Percentiles rank a stretch among this genome's conserved stretches.
Conservation (phyloP, 2,329 filamentous ascomycete species). For the Fusarium nanum region DNA sequence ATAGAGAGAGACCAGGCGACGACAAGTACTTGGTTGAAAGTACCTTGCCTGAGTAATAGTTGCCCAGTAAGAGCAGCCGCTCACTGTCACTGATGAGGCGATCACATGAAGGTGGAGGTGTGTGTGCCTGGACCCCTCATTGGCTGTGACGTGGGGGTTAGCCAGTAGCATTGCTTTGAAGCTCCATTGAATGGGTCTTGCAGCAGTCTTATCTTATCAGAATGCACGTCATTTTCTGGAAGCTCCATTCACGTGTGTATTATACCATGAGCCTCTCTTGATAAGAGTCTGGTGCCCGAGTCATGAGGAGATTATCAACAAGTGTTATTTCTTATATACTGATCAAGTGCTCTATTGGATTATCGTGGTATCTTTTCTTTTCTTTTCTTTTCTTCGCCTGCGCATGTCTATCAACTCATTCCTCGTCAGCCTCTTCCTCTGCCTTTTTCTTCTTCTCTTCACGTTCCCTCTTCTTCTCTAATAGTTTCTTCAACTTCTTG, state of each 20-base stretch:
- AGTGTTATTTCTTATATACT: background rate
- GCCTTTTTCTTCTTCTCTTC: slow-evolving; percentile 68
- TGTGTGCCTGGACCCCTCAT: slow-evolving; percentile 38
- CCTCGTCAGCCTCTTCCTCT: slow-evolving; percentile 62
- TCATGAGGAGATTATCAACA: slow-evolving; percentile 18
- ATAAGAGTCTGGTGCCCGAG: slow-evolving; percentile 15
- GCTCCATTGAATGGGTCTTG: background rate
- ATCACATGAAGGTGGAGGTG: slow-evolving; percentile 49
- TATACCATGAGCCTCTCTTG: slow-evolving; percentile 2
- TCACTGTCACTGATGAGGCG: slow-evolving; percentile 39
- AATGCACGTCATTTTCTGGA: slow-evolving; percentile 35
- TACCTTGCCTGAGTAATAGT: slow-evolving; percentile 22
- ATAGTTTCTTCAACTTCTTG: slow-evolving; percentile 81
- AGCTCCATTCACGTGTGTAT: slow-evolving; percentile 24
- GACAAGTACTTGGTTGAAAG: background rate
- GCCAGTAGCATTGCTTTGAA: slow-evolving; percentile 12
- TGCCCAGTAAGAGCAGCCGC: background rate
- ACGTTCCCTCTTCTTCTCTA: slow-evolving; percentile 77
- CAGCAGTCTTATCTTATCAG: slow-evolving; percentile 32
- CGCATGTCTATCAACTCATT: slow-evolving; percentile 10
- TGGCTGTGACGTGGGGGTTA: slow-evolving; percentile 21
- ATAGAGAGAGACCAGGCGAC: slow-evolving; percentile 9
- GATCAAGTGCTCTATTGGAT: background rate
- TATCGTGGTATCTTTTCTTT: slow-evolving; percentile 24
- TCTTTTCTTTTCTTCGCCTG: background rate